phyloP scores from a whole-genome alignment of 192 early-diverging fungal genomes.

The Chytriomyces hyalinus region DNA sequence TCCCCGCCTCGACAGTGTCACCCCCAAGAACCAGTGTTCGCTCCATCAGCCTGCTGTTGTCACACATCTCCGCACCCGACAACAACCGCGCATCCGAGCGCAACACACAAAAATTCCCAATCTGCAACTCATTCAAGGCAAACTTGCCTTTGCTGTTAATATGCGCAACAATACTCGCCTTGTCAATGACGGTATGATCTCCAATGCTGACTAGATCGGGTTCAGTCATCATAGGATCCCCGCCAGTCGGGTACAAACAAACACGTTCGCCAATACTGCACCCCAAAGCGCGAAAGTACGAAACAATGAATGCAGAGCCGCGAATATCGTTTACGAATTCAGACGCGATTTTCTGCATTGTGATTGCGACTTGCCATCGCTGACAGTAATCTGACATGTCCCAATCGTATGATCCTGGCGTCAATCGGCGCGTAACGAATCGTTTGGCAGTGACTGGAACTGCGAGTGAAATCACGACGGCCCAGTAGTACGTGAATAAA shows the following conservation, averaged over 20 bases:
- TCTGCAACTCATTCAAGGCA: conserved; percentile 44
- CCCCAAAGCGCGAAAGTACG: conserved; percentile 53
- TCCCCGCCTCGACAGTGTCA: conserved; percentile 36
- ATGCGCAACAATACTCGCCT: conserved; percentile 51
- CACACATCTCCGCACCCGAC: conserved; percentile 38
- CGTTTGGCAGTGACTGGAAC: conserved; percentile 43
- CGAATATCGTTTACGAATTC: conserved; percentile 43
- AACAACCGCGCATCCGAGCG: conserved; percentile 48
- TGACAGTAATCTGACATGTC: conserved; percentile 55
- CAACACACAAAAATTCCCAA: conserved; percentile 48
- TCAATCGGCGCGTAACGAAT: conserved; percentile 43
- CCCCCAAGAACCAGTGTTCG: conserved; percentile 51
- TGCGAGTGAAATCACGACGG: not conserved
- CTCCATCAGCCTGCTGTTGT: conserved; percentile 43
- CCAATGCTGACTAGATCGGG: conserved; percentile 53
- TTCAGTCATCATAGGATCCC: conserved; percentile 60
- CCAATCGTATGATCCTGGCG: conserved; percentile 52
- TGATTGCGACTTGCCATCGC: conserved; percentile 54
- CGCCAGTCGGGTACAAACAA: conserved; percentile 52
- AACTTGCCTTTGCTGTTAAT: conserved; percentile 54
- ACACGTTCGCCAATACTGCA: conserved; percentile 48
- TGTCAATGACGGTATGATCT: conserved; percentile 47
- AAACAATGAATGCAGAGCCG: conserved; percentile 46
- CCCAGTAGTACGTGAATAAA: not conserved
- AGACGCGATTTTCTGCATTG: conserved; percentile 35